Evolutionary conservation across 306 rosid genomes (phyloP).

Genomic region (Prunus davidiana): DNA sequence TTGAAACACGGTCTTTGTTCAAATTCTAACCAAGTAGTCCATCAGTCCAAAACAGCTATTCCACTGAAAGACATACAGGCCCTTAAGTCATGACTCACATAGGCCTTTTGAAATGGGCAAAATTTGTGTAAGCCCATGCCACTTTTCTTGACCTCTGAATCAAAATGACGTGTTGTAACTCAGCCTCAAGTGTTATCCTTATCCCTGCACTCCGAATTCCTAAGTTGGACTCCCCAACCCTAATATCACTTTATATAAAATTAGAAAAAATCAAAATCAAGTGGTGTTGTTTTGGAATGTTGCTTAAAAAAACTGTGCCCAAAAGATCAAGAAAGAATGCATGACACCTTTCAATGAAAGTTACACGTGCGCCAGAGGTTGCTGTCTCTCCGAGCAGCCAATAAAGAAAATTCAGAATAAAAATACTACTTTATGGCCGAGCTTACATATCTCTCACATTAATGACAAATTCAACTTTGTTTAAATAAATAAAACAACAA

Average conservation of each 20-base stretch:
- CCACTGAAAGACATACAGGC: not conserved
- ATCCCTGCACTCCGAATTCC: too few species aligned
- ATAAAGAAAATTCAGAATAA: not conserved
- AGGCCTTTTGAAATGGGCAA: too few species aligned
- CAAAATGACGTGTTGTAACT: too few species aligned
- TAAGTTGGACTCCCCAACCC: too few species aligned
- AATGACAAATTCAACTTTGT: not conserved
- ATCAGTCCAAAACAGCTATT: not conserved
- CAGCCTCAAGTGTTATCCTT: too few species aligned
- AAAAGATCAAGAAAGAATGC: not conserved
- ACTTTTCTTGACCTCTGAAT: too few species aligned
- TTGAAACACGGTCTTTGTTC: too few species aligned
- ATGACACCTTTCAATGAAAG: not conserved
- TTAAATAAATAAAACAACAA: not conserved
- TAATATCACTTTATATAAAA: too few species aligned
- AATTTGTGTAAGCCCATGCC: too few species aligned
- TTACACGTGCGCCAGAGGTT: not conserved
- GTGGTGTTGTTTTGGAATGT: not conserved
- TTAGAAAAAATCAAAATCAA: not conserved
- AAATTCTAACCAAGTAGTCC: too few species aligned
- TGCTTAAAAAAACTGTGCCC: not conserved
- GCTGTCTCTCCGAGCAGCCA: not conserved
- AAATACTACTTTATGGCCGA: not conserved
- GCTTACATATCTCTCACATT: not conserved
- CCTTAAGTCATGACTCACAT: not conserved